Conservation (phyloP, 306 rosid genomes). For the Casuarina cunninghamiana region DNA sequence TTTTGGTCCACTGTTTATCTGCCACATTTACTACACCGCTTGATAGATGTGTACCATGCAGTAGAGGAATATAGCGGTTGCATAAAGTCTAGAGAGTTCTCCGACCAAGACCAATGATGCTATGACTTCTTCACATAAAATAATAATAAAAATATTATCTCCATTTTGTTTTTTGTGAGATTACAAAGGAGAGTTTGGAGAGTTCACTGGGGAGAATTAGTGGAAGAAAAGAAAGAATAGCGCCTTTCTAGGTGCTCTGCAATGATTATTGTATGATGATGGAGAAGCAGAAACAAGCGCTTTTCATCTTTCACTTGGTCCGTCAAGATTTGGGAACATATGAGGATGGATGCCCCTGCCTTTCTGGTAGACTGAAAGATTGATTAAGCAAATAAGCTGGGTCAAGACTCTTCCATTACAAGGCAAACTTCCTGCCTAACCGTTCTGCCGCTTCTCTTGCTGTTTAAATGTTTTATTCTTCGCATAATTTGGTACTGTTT, state of each 20-base stretch:
- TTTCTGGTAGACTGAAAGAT: background rate
- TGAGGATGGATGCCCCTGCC: background rate
- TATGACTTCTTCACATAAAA: background rate
- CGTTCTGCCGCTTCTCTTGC: no score
- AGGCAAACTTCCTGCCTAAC: no score
- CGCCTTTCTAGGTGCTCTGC: background rate
- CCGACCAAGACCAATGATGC: background rate
- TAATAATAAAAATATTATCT: background rate
- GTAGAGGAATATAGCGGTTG: background rate
- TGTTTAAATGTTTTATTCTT: no score
- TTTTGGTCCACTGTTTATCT: background rate
- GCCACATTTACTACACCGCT: background rate
- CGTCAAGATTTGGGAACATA: background rate
- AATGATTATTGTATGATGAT: background rate
- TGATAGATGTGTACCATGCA: no score
- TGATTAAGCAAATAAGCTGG: background rate
- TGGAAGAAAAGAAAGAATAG: background rate
- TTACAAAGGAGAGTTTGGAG: no score
- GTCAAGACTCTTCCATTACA: background rate
- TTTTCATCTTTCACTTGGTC: background rate
- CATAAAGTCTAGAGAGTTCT: no score
- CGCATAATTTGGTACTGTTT: no score
- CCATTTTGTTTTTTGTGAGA: no score
- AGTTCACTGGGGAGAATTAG: no score
- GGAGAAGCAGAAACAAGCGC: background rate